Conservation (phyloP, 2,329 filamentous ascomycete genomes). For the Diaporthe vaccinii region DNA sequence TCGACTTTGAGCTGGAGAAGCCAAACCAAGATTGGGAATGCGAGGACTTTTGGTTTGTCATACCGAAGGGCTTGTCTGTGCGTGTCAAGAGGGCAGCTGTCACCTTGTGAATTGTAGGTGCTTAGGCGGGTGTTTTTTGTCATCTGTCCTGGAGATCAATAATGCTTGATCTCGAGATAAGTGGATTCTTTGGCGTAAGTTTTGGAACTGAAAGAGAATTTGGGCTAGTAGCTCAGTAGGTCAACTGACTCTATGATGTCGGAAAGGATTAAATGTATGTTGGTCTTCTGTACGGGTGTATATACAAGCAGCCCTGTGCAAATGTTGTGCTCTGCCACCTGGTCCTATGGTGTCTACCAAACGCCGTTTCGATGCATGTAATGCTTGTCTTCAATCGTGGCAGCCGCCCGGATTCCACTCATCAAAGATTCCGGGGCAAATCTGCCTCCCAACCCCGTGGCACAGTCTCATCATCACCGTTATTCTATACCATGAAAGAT, state of each 20-base stretch:
- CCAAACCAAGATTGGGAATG: constrained; percentile 31
- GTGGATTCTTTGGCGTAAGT: no score
- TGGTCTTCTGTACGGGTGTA: not conserved
- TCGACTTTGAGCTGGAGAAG: constrained; percentile 36
- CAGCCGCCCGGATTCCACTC: not conserved
- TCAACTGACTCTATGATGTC: not conserved
- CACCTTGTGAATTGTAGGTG: not conserved
- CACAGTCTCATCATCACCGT: not conserved
- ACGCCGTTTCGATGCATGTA: constrained; percentile 35
- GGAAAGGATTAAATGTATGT: not conserved
- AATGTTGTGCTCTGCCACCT: not conserved
- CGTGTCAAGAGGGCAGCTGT: constrained; percentile 10
- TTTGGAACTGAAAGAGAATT: not conserved
- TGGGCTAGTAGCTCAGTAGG: no score
- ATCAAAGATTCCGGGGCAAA: not conserved
- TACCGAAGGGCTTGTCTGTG: constrained; percentile 29
- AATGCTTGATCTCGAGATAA: not conserved
- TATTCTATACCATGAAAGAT: constrained; percentile 84
- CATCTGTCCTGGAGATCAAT: not conserved
- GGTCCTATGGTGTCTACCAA: constrained; percentile 3
- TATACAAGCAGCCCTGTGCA: not conserved
- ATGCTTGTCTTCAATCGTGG: not conserved
- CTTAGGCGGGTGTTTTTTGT: not conserved
- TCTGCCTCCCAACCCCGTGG: not conserved
- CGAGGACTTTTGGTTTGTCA: constrained; percentile 34